phyloP scores from a whole-genome alignment of 345 rosid genomes.

The Sisymbrium irio region DNA sequence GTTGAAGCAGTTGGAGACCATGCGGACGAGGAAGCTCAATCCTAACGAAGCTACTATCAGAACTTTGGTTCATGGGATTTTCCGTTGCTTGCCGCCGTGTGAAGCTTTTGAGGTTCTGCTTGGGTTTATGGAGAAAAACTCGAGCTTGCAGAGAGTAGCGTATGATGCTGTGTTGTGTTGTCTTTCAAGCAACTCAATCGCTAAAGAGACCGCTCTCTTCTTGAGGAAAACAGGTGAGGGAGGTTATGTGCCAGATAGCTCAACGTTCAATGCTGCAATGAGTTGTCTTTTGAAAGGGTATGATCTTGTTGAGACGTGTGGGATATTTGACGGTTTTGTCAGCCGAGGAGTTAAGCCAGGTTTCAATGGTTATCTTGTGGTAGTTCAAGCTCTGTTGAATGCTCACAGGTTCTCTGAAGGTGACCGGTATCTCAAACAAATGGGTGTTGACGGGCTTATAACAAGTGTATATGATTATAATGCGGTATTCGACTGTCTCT shows the following conservation, averaged over 20 bases:
- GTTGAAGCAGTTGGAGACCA: slow-evolving; percentile 50
- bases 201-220: slow-evolving; percentile 58
- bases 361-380: slow-evolving; percentile 50
- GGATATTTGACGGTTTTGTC: slow-evolving; percentile 50
- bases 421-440: slow-evolving; percentile 48
- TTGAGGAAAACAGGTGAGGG: slow-evolving; percentile 44
- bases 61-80: slow-evolving; percentile 76
- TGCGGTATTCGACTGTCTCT: slow-evolving; percentile 72
- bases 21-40: slow-evolving; percentile 53
- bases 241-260: slow-evolving; percentile 59
- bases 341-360: slow-evolving; percentile 59
- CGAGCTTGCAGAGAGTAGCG: slow-evolving; percentile 47
- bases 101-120: slow-evolving; percentile 57
- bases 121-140: slow-evolving; percentile 50
- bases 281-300: slow-evolving; percentile 58
- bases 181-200: slow-evolving; percentile 63
- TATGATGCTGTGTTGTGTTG: slow-evolving; percentile 60
- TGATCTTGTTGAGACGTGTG: slow-evolving; percentile 58
- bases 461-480: slow-evolving; percentile 62
- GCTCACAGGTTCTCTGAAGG: slow-evolving; percentile 47
- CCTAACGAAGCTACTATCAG: slow-evolving; percentile 82
- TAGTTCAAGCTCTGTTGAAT: slow-evolving; percentile 59
- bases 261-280: slow-evolving; percentile 53
- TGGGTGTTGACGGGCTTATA: slow-evolving; percentile 49
- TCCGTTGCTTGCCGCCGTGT: slow-evolving; percentile 43